A percentile compares a stretch with the other conserved stretches of the same genome.
These are phyloP conservation scores for Chlorella sp. DNA, from an alignment of 139 green algal species.

Conservation along the genomic window DNA sequence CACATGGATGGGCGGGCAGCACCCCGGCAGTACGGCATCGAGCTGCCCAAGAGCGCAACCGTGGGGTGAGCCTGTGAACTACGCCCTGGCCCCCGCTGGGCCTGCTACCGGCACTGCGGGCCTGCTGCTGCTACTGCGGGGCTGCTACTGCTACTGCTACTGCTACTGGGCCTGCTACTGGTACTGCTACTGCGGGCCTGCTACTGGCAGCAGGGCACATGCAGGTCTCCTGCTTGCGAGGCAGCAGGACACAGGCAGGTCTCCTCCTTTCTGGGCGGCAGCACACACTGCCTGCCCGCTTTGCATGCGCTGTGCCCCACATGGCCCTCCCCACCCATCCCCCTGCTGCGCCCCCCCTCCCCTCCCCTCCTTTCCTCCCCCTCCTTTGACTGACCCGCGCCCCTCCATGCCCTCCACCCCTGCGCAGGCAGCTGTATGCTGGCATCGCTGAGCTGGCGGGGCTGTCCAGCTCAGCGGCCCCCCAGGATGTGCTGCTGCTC, in stretches of 20 bases:
- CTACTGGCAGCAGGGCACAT: no score
- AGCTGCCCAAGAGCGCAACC: conserved; percentile 27
- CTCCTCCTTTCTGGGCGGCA: no score
- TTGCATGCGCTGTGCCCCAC: neutral
- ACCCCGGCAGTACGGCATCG: conserved; percentile 17
- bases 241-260: no score
- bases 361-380: neutral
- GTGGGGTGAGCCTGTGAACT: conserved; percentile 28
- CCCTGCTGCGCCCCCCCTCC: neutral
- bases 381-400: neutral
- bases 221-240: no score
- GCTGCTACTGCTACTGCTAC: no score
- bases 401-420: neutral
- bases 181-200: no score
- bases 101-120: neutral
- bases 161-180: no score
- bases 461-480: neutral
- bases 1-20: conserved; percentile 9
- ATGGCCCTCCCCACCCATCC: neutral
- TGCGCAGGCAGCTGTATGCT: conserved; percentile 29
- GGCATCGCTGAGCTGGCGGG: conserved; percentile 2
- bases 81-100: no score
- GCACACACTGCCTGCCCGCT: neutral
- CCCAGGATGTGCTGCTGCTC: conserved; percentile 30
- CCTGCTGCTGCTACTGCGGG: no score